Conservation (phyloP, 2,329 filamentous ascomycete genomes). For the Pseudogymnoascus sp. region DNA sequence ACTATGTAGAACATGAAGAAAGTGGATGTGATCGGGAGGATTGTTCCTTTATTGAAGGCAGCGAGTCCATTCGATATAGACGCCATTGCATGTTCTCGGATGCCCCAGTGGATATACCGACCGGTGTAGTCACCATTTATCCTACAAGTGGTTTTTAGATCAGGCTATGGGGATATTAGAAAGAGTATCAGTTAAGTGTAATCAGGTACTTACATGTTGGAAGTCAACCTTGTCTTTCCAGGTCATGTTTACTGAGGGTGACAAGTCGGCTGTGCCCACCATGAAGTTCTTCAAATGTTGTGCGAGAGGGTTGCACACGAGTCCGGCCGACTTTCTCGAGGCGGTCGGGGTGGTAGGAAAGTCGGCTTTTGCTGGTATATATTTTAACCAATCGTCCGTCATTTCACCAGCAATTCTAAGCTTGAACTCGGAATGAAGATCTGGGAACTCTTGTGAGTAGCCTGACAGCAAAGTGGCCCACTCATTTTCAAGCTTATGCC, state of each 20-base stretch:
- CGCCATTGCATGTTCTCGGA: conserved; percentile 56
- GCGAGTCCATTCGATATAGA: conserved; percentile 51
- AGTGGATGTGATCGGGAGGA: conserved; percentile 49
- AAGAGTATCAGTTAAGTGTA: not conserved
- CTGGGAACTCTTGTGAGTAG: conserved; percentile 40
- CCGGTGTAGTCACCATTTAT: conserved; percentile 47
- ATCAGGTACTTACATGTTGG: conserved; percentile 31
- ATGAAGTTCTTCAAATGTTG: conserved; percentile 40
- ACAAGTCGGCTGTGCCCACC: conserved; percentile 46
- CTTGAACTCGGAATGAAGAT: conserved; percentile 42
- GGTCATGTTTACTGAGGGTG: conserved; percentile 47
- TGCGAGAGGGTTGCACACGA: conserved; percentile 44
- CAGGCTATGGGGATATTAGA: conserved; percentile 23
- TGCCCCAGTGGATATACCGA: conserved; percentile 52
- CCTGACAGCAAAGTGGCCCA: conserved; percentile 38
- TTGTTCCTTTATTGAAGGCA: conserved; percentile 46
- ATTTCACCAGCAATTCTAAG: conserved; percentile 41
- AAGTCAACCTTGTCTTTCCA: conserved; percentile 46
- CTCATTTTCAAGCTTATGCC: conserved; percentile 37
- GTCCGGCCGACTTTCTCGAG: conserved; percentile 41
- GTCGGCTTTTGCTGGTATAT: conserved; percentile 36
- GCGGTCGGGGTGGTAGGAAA: conserved; percentile 41
- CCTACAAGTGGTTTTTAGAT: conserved; percentile 35
- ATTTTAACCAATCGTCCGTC: conserved; percentile 39
- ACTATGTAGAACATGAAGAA: conserved; percentile 57